Percentiles rank a stretch among this genome's conserved stretches.
Evolutionary conservation across 345 rosid species (phyloP).

Genomic region (Ricinus communis): DNA sequence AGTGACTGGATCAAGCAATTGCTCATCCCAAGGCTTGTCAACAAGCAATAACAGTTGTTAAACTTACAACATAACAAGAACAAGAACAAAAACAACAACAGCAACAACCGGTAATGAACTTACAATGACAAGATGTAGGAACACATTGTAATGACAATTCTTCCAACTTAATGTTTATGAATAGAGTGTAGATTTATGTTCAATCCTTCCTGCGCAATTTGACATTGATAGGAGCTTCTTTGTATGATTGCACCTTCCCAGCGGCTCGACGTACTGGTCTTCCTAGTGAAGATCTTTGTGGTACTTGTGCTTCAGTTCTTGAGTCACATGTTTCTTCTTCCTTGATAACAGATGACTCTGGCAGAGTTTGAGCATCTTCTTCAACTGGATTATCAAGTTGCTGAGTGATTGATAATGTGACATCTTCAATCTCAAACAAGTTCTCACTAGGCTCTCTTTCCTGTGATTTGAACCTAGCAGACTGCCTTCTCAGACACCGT

Average conservation of each 20-base stretch:
- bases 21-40: no score
- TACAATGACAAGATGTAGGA: neutral
- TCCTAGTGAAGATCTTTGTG: slow-evolving; percentile 45
- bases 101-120: slow-evolving; percentile 4
- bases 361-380: slow-evolving; percentile 23
- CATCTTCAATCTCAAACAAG: slow-evolving; percentile 61
- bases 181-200: neutral
- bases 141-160: neutral
- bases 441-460: slow-evolving; percentile 43
- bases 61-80: slow-evolving; percentile 2
- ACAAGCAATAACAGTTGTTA: neutral
- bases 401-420: slow-evolving; percentile 22
- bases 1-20: no score
- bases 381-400: slow-evolving; percentile 25
- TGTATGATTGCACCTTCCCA: slow-evolving; percentile 63
- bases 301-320: slow-evolving; percentile 23
- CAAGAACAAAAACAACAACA: neutral
- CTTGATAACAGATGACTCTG: slow-evolving; percentile 12
- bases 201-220: slow-evolving; percentile 45
- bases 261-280: slow-evolving; percentile 59
- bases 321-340: slow-evolving; percentile 24
- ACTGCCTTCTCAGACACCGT: slow-evolving; percentile 57
- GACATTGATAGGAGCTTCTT: slow-evolving; percentile 45
- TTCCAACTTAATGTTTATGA: neutral
- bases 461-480: slow-evolving; percentile 55